Evolutionary conservation across 1,284 basidiomycete species (phyloP), one percentile per base, ranked within the genome.

Genomic region (Ustilago curta): DNA sequence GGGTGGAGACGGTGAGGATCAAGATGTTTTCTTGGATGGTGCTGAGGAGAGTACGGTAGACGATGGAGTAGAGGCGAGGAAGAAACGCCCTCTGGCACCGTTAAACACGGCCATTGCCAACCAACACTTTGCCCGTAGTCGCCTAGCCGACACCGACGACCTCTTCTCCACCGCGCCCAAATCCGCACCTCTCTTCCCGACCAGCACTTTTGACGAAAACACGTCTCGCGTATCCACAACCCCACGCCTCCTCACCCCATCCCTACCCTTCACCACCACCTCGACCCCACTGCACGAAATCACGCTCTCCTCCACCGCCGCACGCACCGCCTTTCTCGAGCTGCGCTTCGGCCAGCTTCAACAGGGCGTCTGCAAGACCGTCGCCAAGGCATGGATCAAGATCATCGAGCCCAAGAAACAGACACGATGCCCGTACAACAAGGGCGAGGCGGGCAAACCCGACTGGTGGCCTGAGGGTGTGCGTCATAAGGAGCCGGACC

Each of bases 351-450:
- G 81, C 76, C 83, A 86, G 21, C 82, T 89, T 16, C 87, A 87
- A 70, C 88, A 88, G 79, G 85, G 83, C 40, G 86, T 86, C 8
- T 88, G 87, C 83, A 88, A 88, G 75, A 85, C 87, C 55, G 85
- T 89, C 35, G 87, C 87, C 68, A 88, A 88, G 78, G 86, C 81
- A 14, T 83, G 81, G 82, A 82, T 83, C 64, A 83, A 83, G 57
- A 78, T 88, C 52, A 87, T 88, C 70, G 88, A 89, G 79, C 88
- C 88, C 16, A 87, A 88, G 79, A 88, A 88, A 80, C 87, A 88
- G 80, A 87, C 86, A 45, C 87, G 75, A 0, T 82, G 81, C 73
- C 88, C 88, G 4, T 88, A 89, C 84, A 88, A 88, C 81, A 86
- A 86, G 62, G 88, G 88, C 23, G 88, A 88, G 54, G 85, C 85